Evolutionary conservation across 2,329 filamentous ascomycete species (phyloP), one percentile per base, ranked within the genome.

Genomic region (Aspergillus tanneri): DNA sequence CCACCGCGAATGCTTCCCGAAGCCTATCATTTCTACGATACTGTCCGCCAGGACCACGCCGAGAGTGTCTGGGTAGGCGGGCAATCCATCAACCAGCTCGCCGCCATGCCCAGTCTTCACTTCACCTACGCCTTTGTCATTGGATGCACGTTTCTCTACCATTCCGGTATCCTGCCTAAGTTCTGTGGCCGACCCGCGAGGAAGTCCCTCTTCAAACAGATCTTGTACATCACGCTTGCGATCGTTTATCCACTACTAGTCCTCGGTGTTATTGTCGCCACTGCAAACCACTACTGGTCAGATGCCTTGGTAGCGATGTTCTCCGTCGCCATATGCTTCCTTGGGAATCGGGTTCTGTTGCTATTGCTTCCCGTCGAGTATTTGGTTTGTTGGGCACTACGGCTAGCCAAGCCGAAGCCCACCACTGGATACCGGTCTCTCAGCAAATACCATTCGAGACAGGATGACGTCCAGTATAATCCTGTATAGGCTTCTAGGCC

Each of bases 21-120:
- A 47, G 75, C 79, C 53, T 84, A 75, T 49, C 79, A 79, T 3
- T 85, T 85, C 57, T 74, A 82, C 48, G 82, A 85, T 55, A 83
- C 79, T 1, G 82, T 85, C 10, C 81, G 82, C 53, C 73, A 72
- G 53, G 74, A 73, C 42, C 72, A 78, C 43, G 76, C 76, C n/a
- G 72, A 76, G 55, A 78, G 75, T 24, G 72, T 79, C 35, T 80
- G 75, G 74, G 75, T 79, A 62, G 76, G 72, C 19, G 79, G 78
- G 18, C 76, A 80, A 49, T 82, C 77, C 52, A 78, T 81, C 53
- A 82, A 82, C 55, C 76, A 79, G 49, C 71, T 82, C 14, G 80
- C 79, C 1, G 80, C 79, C 2, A 81, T 82, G 72, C 79, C 80
- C 7, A 78, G 75, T 46, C 73, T 81, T 61, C 78, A 81, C 60